Base-by-base conservation (phyloP, 768 basidiomycete genomes). In the Tricholoma hemisulphureum region DNA sequence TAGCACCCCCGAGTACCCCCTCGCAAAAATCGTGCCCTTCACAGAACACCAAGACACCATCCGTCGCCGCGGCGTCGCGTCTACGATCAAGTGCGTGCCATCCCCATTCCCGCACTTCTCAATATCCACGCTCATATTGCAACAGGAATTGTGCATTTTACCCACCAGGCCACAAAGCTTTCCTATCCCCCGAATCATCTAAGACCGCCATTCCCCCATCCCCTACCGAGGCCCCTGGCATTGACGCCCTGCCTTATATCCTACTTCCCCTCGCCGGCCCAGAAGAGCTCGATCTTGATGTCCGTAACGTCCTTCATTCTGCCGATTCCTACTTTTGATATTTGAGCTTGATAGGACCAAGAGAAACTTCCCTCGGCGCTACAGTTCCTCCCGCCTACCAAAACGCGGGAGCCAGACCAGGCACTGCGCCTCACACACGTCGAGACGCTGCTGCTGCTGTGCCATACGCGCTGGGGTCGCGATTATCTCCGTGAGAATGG, bases 211-310 rank as follows among this genome's bases (percentile, higher is more conserved):
- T 89, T 5, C 80, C 83, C 3, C 84, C 89, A 1, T 86, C 86
- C 16, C 75, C 73, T n/a, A 64, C 67, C 13, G 71, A 71, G 3
- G 85, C 88, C 3, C 84, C 91, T 2, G 94, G 95, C 4, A 85
- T 98, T 32, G 89, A 94, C 71, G 83, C 89, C 2, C 79, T 98
- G 9, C 89, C 93, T 0, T 90, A 86, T 67, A 78, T 99, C 10
- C 80, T 99, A 3, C 82, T 95, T 0, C 96, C 97, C 0, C 77
- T 99, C 2, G 94, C 96, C 39, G 95, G 96, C 6, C 89, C 94
- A 1, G 97, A 98, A 71, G 97, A 98, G 72, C 87, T 92, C 58
- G 95, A 97, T 56, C 78, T 96, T 1, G 95, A 98, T 60, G 93
- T 92, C 63, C 53, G 78, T 55, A 21, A 46, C 20, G 1, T 16